Evolutionary conservation across 73 alveolate genomes (phyloP).

Genomic region (Tetrahymena malaccensis): DNA sequence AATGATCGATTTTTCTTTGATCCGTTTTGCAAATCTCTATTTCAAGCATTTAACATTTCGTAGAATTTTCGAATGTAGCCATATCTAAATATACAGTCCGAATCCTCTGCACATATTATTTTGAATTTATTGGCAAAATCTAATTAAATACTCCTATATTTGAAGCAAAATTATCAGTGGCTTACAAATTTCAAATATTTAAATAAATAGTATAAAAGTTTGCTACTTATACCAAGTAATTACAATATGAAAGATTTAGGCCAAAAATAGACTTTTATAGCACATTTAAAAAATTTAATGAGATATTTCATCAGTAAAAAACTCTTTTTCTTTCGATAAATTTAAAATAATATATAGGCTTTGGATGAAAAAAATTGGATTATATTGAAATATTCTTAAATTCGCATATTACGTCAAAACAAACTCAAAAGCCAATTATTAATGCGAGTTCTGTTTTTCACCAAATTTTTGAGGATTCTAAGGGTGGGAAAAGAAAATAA

Average conservation of each 20-base stretch:
- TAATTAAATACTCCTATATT: not conserved
- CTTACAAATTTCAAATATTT: not conserved
- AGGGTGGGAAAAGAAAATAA: not conserved
- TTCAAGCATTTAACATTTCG: not conserved
- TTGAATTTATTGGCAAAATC: not conserved
- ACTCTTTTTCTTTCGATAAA: not conserved
- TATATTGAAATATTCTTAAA: not conserved
- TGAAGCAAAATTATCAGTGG: not conserved
- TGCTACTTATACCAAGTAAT: not conserved
- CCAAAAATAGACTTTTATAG: not conserved
- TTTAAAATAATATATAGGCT: not conserved
- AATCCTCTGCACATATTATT: not conserved
- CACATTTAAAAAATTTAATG: not conserved
- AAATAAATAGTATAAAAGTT: not conserved
- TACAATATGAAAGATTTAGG: not conserved
- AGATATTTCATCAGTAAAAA: not conserved
- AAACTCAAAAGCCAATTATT: not conserved
- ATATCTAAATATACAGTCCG: too few species aligned
- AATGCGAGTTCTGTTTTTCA: not conserved
- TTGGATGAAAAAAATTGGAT: not conserved
- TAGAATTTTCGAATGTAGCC: not conserved
- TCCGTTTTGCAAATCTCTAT: not conserved
- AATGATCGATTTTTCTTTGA: not conserved
- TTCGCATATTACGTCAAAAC: not conserved
- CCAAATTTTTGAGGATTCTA: not conserved